Evolutionary conservation across 164 flowering plant species (phyloP).

Genomic region (Nymphaea colorata): DNA sequence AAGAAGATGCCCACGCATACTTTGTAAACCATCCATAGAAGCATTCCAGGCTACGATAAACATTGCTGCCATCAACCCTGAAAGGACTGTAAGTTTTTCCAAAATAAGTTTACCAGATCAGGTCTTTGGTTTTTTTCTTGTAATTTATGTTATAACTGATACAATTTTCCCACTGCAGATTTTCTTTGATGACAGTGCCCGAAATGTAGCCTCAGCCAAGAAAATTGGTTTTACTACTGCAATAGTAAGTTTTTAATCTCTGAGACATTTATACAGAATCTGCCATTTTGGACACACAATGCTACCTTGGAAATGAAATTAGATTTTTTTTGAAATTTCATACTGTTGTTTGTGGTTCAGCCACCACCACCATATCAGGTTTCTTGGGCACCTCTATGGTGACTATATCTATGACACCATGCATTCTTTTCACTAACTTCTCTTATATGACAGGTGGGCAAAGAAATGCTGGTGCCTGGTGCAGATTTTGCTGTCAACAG

Average conservation of each 20-base stretch:
- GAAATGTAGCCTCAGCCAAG: constrained; percentile 76
- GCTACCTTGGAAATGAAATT: background rate
- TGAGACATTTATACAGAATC: no score
- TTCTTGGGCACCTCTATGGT: no score
- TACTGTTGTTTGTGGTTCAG: background rate
- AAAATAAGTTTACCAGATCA: no score
- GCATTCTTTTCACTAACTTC: no score
- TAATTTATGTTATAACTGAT: background rate
- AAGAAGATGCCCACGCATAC: constrained; percentile 9
- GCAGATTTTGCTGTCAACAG: constrained; percentile 68
- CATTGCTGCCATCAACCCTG: constrained; percentile 57
- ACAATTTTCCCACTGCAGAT: constrained; percentile 23
- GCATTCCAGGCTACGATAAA: constrained; percentile 68
- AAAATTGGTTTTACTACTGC: constrained; percentile 79
- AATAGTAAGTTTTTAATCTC: constrained; percentile 35
- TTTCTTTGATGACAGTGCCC: constrained; percentile 84
- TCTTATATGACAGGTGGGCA: constrained; percentile 52
- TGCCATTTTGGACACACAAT: background rate
- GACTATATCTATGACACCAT: no score
- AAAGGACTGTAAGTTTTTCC: constrained; percentile 39
- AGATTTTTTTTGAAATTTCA: background rate
- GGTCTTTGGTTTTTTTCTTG: background rate
- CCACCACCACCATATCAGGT: background rate
- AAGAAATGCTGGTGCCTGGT: constrained; percentile 46
- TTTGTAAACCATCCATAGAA: constrained; percentile 76